Conservation (phyloP, 2,329 filamentous ascomycete genomes). For the Aspergillus ruber region DNA sequence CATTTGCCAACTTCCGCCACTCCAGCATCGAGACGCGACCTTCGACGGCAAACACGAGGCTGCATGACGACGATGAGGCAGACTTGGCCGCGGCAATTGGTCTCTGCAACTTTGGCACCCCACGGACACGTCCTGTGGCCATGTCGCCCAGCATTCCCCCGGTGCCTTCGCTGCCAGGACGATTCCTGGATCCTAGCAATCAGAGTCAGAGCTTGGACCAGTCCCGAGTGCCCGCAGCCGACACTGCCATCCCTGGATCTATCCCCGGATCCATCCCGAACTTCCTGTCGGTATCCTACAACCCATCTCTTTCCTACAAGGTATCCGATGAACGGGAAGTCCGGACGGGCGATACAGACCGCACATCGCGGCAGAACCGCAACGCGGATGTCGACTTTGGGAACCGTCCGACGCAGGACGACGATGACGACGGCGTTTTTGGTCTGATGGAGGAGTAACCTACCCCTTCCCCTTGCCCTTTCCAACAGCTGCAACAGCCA, state of each 20-base stretch:
- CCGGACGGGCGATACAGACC: slow-evolving; percentile 60
- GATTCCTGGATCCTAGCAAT: slow-evolving; percentile 64
- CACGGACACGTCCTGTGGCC: slow-evolving; percentile 57
- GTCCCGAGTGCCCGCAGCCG: slow-evolving; percentile 29
- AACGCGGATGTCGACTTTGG: slow-evolving; percentile 32
- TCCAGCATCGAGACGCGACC: slow-evolving; percentile 71
- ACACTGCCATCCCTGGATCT: slow-evolving; percentile 28
- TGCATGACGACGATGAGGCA: slow-evolving; percentile 72
- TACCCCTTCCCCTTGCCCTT: slow-evolving; percentile 1
- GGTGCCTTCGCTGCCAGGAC: slow-evolving; percentile 77
- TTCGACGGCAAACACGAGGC: slow-evolving; percentile 69
- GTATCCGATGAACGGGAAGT: slow-evolving; percentile 54
- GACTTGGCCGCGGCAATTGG: slow-evolving; percentile 87
- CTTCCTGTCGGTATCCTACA: slow-evolving; percentile 38
- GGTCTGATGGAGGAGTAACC: slow-evolving; percentile 85
- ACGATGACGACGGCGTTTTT: slow-evolving; percentile 94
- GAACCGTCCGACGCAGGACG: slow-evolving; percentile 53
- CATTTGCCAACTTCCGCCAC: slow-evolving; percentile 57
- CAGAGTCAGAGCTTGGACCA: slow-evolving; percentile 48
- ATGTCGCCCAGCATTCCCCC: slow-evolving; percentile 71
- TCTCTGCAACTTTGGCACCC: slow-evolving; percentile 80
- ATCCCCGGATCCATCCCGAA: slow-evolving; percentile 21
- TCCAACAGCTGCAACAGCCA: slow-evolving; percentile 12
- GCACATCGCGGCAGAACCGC: slow-evolving; percentile 26
- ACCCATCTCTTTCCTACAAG: slow-evolving; percentile 42